Evolutionary conservation across 2,329 filamentous ascomycete genomes (phyloP).

Genomic region (Magnaporthiopsis poae): DNA sequence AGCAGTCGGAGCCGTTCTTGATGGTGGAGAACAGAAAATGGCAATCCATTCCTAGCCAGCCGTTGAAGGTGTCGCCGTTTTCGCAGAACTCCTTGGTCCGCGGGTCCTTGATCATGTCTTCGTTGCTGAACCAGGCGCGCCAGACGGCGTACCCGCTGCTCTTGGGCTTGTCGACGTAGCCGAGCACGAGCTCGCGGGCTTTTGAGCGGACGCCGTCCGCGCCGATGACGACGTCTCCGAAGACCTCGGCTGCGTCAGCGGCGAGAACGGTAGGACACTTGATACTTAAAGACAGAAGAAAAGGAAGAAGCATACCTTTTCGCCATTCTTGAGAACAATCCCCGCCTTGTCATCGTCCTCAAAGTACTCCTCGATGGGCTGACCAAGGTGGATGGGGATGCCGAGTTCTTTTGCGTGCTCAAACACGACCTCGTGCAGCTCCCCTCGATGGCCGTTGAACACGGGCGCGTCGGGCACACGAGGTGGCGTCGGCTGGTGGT

Average conservation of each 20-base stretch:
- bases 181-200: constrained; percentile 39
- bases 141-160: constrained; percentile 42
- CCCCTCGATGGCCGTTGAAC: constrained; percentile 52
- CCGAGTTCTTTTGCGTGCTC: constrained; percentile 46
- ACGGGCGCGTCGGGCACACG: constrained; percentile 38
- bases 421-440: constrained; percentile 50
- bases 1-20: constrained; percentile 45
- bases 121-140: constrained; percentile 43
- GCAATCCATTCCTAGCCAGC: too few relatives aligned
- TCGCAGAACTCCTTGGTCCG: constrained; percentile 43
- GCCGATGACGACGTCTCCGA: constrained; percentile 42
- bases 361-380: constrained; percentile 42
- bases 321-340: constrained; percentile 11
- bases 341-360: constrained; percentile 42
- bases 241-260: constrained; percentile 18
- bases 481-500: constrained; percentile 40
- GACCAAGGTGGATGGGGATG: constrained; percentile 45
- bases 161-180: constrained; percentile 41
- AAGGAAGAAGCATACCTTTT: constrained; percentile 1
- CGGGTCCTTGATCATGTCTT: constrained; percentile 41
- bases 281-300: not conserved
- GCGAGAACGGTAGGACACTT: too few relatives aligned
- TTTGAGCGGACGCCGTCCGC: constrained; percentile 46
- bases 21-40: constrained; percentile 49
- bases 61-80: constrained; percentile 49